phyloP scores from a whole-genome alignment of 2,329 filamentous ascomycete genomes.

The Epicoccum nigrum region DNA sequence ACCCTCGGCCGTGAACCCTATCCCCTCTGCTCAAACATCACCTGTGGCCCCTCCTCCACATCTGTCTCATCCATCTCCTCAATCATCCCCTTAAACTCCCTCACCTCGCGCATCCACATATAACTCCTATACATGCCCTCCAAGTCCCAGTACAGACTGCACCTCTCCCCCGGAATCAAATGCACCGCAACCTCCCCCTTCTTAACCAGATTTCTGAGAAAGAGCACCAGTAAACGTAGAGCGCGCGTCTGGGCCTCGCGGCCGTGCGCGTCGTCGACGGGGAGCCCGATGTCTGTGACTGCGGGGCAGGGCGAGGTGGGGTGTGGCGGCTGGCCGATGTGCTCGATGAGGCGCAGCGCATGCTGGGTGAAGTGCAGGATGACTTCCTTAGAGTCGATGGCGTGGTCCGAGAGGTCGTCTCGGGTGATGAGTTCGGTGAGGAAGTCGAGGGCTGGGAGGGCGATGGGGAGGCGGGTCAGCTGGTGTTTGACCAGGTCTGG shows the following conservation, averaged over 20 bases:
- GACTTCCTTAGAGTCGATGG: conserved; percentile 39
- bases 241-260: conserved; percentile 46
- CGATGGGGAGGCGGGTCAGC: conserved; percentile 45
- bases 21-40: too few species aligned
- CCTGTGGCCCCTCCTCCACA: background rate
- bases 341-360: conserved; percentile 44
- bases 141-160: conserved; percentile 46
- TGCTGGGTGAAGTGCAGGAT: conserved; percentile 48
- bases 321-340: conserved; percentile 31
- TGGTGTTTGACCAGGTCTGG: conserved; percentile 34
- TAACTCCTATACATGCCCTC: conserved; percentile 50
- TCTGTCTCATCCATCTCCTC: conserved; percentile 24
- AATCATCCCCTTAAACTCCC: conserved; percentile 45
- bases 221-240: conserved; percentile 47
- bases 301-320: background rate
- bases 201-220: conserved; percentile 47
- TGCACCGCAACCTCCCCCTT: conserved; percentile 38
- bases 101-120: conserved; percentile 50
- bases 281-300: background rate
- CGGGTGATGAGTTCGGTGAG: conserved; percentile 47
- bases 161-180: background rate
- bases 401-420: conserved; percentile 24
- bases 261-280: conserved; percentile 26
- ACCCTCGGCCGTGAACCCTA: too few species aligned
- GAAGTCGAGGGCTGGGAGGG: conserved; percentile 47